phyloP scores from a whole-genome alignment of 352 stramenopile genomes.

The Phytophthora idaei region DNA sequence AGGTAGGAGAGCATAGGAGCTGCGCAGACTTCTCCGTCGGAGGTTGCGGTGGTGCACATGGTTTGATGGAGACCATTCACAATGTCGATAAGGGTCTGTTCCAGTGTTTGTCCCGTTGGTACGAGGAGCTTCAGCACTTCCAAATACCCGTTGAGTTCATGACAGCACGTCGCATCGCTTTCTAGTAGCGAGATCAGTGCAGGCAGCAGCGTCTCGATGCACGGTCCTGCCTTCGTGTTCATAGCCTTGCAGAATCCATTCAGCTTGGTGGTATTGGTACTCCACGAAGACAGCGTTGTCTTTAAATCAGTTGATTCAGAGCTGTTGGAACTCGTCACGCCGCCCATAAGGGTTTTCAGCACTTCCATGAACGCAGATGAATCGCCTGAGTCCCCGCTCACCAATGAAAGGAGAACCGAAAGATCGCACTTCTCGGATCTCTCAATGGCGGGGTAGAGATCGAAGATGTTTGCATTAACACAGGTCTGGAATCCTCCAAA shows the following conservation, averaged over 20 bases:
- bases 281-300: conserved; percentile 43
- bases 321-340: conserved; percentile 22
- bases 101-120: conserved; percentile 44
- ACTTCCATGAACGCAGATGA: conserved; percentile 47
- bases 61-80: conserved; percentile 58
- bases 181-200: conserved; percentile 45
- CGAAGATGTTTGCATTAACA: conserved; percentile 46
- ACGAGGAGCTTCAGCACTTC: conserved; percentile 52
- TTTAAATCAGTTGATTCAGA: conserved; percentile 16
- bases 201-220: conserved; percentile 47
- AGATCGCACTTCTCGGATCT: conserved; percentile 35
- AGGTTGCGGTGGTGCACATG: conserved; percentile 48
- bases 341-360: conserved; percentile 37
- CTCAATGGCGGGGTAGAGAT: conserved; percentile 39
- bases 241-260: conserved; percentile 56
- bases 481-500: conserved; percentile 46
- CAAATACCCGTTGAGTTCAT: conserved; percentile 46
- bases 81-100: conserved; percentile 44
- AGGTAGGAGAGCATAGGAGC: conserved; percentile 46
- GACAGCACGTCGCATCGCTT: conserved; percentile 49
- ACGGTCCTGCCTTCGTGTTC: conserved; percentile 51
- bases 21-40: conserved; percentile 46
- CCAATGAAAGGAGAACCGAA: conserved; percentile 43
- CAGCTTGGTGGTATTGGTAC: conserved; percentile 38
- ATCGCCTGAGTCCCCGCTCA: conserved; percentile 30